A percentile compares a stretch with the other conserved stretches of the same genome.
These are phyloP conservation scores for Malus hybrid DNA, from an alignment of 331 rosid species.

Conservation along the genomic window DNA sequence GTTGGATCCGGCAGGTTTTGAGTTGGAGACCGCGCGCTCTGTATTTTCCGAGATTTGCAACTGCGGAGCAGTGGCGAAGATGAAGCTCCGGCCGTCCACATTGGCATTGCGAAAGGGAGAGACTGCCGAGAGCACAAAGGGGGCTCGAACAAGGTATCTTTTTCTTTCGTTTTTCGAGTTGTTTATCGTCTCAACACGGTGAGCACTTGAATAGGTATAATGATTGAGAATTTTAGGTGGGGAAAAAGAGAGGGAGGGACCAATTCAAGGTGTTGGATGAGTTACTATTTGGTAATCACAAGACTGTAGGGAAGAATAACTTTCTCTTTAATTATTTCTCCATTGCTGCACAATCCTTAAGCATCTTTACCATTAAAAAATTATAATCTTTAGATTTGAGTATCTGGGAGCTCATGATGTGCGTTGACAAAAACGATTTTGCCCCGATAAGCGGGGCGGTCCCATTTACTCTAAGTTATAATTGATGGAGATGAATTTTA, in stretches of 20 bases:
- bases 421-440: too few relatives aligned
- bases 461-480: neutral
- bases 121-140: constrained; percentile 50
- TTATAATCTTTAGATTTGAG: neutral
- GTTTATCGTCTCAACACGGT: neutral
- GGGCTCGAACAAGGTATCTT: constrained; percentile 75
- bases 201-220: neutral
- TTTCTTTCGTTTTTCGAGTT: neutral
- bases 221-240: neutral
- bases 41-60: constrained; percentile 77
- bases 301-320: neutral
- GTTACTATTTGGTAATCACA: neutral
- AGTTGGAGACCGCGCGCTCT: constrained; percentile 83
- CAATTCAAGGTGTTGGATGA: neutral
- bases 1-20: constrained; percentile 44
- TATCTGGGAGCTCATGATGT: too few relatives aligned
- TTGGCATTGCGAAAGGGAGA: constrained; percentile 68
- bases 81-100: constrained; percentile 49
- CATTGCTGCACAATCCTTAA: neutral
- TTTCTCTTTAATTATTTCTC: neutral
- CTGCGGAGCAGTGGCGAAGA: constrained; percentile 60
- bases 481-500: neutral
- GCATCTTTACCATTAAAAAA: neutral
- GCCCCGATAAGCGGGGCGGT: neutral
- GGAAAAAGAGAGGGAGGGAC: too few relatives aligned